phyloP scores from a whole-genome alignment of 1,284 basidiomycete species.

The Agaricales sp. region DNA sequence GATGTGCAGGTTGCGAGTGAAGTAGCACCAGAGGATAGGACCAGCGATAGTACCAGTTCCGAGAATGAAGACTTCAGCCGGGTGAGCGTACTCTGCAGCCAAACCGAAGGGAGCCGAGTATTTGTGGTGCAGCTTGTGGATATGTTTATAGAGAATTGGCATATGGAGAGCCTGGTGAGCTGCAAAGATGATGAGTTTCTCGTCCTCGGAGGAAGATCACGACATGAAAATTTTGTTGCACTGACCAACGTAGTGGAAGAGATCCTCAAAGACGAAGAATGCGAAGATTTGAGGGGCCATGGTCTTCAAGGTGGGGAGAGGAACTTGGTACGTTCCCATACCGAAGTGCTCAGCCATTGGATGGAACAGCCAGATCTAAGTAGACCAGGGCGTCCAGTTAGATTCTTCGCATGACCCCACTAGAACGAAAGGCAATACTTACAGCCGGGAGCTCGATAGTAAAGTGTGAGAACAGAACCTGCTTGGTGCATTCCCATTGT shows the following conservation, averaged over 20 bases:
- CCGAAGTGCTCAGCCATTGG: slow-evolving; percentile 86
- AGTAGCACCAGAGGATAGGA: slow-evolving; percentile 78
- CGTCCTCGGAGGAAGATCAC: no score
- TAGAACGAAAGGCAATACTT: slow-evolving; percentile 17
- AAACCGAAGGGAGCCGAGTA: slow-evolving; percentile 96
- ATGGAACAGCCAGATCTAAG: slow-evolving; percentile 95
- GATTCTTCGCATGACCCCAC: not conserved
- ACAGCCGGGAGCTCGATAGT: slow-evolving; percentile 90
- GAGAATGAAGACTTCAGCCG: slow-evolving; percentile 88
- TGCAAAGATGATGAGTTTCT: slow-evolving; percentile 21
- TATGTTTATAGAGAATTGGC: slow-evolving; percentile 89
- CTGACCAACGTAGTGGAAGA: slow-evolving; percentile 77
- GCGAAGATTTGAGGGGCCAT: slow-evolving; percentile 78
- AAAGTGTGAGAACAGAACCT: slow-evolving; percentile 92
- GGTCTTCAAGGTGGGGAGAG: slow-evolving; percentile 67
- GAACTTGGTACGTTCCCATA: slow-evolving; percentile 88
- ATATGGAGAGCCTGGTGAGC: slow-evolving; percentile 90
- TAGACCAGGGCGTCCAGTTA: slow-evolving; percentile 7
- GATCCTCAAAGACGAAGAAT: slow-evolving; percentile 97
- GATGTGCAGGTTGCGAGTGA: slow-evolving; percentile 75
- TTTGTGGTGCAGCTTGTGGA: slow-evolving; percentile 98
- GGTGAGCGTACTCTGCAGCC: slow-evolving; percentile 96
- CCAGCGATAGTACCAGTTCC: slow-evolving; percentile 81
- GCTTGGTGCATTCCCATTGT: slow-evolving; percentile 96
- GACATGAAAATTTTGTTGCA: no score